Percentiles rank a stretch among this genome's conserved stretches.
Conservation (phyloP, 352 stramenopile species). For the Achlya hypogyna region DNA sequence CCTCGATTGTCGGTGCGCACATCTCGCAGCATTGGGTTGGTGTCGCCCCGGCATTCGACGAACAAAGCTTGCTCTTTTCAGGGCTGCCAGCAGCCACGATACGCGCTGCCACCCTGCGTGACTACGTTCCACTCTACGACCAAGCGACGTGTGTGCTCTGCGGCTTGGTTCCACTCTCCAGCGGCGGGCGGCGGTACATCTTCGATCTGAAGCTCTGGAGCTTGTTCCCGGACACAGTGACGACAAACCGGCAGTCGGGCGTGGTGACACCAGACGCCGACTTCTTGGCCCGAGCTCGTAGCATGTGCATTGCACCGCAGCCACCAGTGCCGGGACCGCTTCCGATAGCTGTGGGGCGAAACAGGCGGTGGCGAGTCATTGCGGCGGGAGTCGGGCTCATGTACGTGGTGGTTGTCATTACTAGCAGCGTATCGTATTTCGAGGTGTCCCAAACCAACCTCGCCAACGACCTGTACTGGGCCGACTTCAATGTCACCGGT, state of each 20-base stretch:
- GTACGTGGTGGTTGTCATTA: not conserved
- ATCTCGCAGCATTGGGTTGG: too few relatives aligned
- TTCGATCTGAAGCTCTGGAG: slow-evolving; percentile 11
- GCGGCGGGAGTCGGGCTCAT: too few relatives aligned
- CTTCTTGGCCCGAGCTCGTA: too few relatives aligned
- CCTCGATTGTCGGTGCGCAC: not conserved
- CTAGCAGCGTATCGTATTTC: slow-evolving; percentile 9
- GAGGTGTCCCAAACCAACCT: slow-evolving; percentile 5
- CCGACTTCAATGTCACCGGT: not conserved
- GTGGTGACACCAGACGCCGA: too few relatives aligned
- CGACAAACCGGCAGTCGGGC: too few relatives aligned
- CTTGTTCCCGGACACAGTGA: not conserved
- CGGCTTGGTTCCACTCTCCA: not conserved
- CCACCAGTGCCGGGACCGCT: too few relatives aligned
- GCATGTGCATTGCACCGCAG: too few relatives aligned
- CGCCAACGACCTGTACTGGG: slow-evolving; percentile 6
- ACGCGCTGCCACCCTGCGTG: too few relatives aligned
- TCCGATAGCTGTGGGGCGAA: too few relatives aligned
- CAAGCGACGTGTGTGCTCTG: not conserved
- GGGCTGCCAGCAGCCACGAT: not conserved
- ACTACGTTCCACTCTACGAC: not conserved
- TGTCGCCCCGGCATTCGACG: too few relatives aligned
- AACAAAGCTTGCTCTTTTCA: not conserved
- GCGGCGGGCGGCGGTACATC: not conserved
- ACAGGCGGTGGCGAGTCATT: too few relatives aligned